phyloP scores from a whole-genome alignment of 164 flowering plant genomes.

The Euptelea pleiosperma region DNA sequence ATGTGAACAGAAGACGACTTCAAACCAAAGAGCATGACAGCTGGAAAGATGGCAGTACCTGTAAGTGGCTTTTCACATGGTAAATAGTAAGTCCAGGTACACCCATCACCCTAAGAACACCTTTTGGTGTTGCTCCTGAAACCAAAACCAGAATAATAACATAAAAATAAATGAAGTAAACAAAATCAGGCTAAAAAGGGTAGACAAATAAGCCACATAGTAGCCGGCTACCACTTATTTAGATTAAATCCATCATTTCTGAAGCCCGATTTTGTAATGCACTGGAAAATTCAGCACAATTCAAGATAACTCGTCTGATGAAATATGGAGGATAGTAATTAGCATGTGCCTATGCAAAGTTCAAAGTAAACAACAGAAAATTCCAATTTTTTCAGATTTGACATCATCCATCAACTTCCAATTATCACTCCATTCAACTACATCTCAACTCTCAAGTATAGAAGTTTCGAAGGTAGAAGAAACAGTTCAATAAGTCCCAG shows the following conservation, averaged over 20 bases:
- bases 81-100: constrained; percentile 72
- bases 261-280: too few relatives aligned
- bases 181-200: background rate
- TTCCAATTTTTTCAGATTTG: too few relatives aligned
- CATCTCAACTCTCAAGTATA: too few relatives aligned
- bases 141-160: background rate
- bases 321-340: too few relatives aligned
- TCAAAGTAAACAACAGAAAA: too few relatives aligned
- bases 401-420: too few relatives aligned
- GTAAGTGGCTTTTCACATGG: constrained; percentile 76
- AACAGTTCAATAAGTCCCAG: too few relatives aligned
- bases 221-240: background rate
- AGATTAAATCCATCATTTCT: background rate
- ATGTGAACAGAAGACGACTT: background rate
- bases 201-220: too few relatives aligned
- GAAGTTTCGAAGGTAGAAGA: too few relatives aligned
- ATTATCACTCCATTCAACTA: too few relatives aligned
- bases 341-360: too few relatives aligned
- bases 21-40: background rate
- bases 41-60: constrained; percentile 29
- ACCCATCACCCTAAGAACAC: constrained; percentile 72
- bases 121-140: constrained; percentile 77
- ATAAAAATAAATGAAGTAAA: background rate
- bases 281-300: too few relatives aligned
- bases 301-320: background rate